Evolutionary conservation across 1,139 yeast genomes (phyloP).

Genomic region (Taphrina confusa): DNA sequence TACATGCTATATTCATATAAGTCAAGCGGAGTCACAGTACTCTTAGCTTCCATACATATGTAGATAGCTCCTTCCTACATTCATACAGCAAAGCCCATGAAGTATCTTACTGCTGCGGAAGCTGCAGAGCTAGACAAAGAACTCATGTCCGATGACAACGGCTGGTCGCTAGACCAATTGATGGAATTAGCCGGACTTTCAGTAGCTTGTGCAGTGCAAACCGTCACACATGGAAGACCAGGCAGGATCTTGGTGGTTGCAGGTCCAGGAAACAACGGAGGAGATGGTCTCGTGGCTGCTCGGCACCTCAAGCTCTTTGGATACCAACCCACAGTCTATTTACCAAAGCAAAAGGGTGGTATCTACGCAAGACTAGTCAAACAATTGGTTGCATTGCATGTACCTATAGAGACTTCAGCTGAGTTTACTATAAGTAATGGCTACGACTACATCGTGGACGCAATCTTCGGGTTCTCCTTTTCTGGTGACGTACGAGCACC

Average conservation of each 20-base stretch:
- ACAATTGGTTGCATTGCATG: constrained; percentile 61
- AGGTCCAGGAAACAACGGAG: constrained; percentile 50
- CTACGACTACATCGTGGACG: constrained; percentile 62
- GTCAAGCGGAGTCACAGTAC: too few species aligned
- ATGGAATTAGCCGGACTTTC: constrained; percentile 95
- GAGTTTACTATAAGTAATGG: constrained; percentile 43
- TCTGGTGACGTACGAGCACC: constrained; percentile 85
- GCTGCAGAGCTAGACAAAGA: constrained; percentile 84
- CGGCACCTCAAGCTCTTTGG: constrained; percentile 83
- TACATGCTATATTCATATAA: neutral
- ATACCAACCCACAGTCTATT: constrained; percentile 63
- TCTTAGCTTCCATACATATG: too few species aligned
- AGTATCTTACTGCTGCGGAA: constrained; percentile 53
- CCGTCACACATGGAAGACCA: constrained; percentile 45
- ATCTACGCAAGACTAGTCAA: constrained; percentile 51
- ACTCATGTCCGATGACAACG: constrained; percentile 66
- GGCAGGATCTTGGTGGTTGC: constrained; percentile 57
- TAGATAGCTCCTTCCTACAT: too few species aligned
- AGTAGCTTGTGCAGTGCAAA: constrained; percentile 82
- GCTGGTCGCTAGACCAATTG: constrained; percentile 51
- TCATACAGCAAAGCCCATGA: constrained; percentile 7
- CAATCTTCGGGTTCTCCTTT: constrained; percentile 91
- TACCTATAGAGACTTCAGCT: constrained; percentile 52
- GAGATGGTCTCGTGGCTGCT: constrained; percentile 95
- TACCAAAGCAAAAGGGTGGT: constrained; percentile 49